These are phyloP conservation scores for Lophiostoma macrostomum DNA, from an alignment of 495 filamentous ascomycete species.

Conservation along the genomic window DNA sequence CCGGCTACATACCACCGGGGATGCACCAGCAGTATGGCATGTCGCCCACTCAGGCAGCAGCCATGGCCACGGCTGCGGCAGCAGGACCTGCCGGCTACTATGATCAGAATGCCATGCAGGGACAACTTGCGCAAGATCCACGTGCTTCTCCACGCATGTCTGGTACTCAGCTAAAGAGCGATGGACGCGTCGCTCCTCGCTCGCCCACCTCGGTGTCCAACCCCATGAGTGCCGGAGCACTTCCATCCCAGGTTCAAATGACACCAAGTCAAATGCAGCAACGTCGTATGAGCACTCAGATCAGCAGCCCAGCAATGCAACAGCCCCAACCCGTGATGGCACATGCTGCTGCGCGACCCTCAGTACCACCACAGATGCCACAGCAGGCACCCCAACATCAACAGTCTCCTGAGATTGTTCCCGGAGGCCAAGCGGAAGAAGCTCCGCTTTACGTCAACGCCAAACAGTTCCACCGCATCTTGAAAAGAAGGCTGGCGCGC, in stretches of 20 bases:
- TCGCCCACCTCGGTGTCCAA: conserved; percentile 51
- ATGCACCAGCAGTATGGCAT: conserved; percentile 59
- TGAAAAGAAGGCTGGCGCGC: conserved; percentile 88
- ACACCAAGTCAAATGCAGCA: conserved; percentile 39
- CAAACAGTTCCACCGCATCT: conserved; percentile 96
- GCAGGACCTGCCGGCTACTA: conserved; percentile 58
- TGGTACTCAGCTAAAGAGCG: conserved; percentile 53
- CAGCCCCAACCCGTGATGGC: conserved; percentile 57
- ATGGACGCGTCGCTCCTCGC: conserved; percentile 51
- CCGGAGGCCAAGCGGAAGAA: conserved; percentile 71
- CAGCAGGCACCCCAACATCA: conserved; percentile 60
- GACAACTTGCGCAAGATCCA: conserved; percentile 38
- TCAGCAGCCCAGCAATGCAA: conserved; percentile 59
- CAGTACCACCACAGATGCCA: conserved; percentile 37
- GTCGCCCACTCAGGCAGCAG: conserved; percentile 59
- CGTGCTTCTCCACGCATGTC: conserved; percentile 60
- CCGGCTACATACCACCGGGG: conserved; percentile 53
- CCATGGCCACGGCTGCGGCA: conserved; percentile 70
- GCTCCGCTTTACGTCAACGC: conserved; percentile 97
- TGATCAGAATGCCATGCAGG: conserved; percentile 54
- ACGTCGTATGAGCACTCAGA: conserved; percentile 60
- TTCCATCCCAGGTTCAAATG: conserved; percentile 39
- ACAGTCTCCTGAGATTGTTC: conserved; percentile 77
- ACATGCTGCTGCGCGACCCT: conserved; percentile 40
- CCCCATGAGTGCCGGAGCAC: conserved; percentile 46